A percentile compares a stretch with the other conserved stretches of the same genome.
These are phyloP conservation scores for Mycosphaerella sp. DNA, from an alignment of 2,329 filamentous ascomycete species.

Conservation along the genomic window DNA sequence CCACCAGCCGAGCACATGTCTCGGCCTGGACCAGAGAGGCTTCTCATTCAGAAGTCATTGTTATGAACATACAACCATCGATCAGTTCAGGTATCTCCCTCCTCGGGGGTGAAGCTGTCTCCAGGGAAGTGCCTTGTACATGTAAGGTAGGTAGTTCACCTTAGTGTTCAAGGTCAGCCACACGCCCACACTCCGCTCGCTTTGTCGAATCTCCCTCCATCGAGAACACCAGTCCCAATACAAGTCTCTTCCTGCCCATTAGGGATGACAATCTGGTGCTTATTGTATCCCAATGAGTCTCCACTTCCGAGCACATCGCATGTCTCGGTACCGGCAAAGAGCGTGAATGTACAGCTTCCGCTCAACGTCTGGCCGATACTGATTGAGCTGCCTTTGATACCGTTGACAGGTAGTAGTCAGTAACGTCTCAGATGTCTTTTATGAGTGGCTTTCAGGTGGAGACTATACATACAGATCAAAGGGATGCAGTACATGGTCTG, in stretches of 20 bases:
- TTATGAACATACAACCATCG: too few species aligned
- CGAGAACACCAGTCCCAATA: constrained; percentile 23
- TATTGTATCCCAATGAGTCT: constrained; percentile 7
- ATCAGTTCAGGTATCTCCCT: too few species aligned
- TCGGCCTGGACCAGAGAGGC: not conserved
- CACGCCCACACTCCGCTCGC: constrained; percentile 29
- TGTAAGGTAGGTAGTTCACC: too few species aligned
- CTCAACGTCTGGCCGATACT: constrained; percentile 17
- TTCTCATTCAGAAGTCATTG: too few species aligned
- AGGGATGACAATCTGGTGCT: constrained; percentile 13
- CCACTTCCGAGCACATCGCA: constrained; percentile 18
- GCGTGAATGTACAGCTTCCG: constrained; percentile 22
- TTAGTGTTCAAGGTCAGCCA: too few species aligned
- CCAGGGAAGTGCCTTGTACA: too few species aligned
- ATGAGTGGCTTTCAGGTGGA: too few species aligned
- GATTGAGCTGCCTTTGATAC: constrained; percentile 7
- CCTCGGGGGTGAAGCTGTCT: too few species aligned
- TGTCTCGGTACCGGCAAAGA: constrained; percentile 17
- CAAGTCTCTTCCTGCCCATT: constrained; percentile 16
- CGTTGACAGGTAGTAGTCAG: too few species aligned
- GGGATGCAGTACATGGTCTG: constrained; percentile 13
- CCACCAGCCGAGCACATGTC: constrained; percentile 2
- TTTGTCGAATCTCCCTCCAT: constrained; percentile 22
- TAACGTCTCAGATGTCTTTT: too few species aligned
- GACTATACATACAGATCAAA: not conserved